These are phyloP conservation scores for Nannochloropsis salina DNA, from an alignment of 108 stramenopile species.

Conservation along the genomic window DNA sequence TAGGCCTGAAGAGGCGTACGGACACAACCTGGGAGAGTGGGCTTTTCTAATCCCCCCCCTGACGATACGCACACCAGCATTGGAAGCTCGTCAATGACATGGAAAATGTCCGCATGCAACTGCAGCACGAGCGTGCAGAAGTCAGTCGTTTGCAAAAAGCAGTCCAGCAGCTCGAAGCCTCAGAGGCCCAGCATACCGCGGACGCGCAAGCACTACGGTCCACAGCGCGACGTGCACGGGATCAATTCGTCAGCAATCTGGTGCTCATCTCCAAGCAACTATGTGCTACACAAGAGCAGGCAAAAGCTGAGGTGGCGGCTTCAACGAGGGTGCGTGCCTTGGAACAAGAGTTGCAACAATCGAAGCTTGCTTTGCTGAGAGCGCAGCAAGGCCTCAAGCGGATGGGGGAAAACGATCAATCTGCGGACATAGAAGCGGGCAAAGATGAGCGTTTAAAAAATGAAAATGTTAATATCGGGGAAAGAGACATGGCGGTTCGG, in stretches of 20 bases:
- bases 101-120: neutral
- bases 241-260: neutral
- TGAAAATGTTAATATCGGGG: neutral
- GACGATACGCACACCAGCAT: neutral
- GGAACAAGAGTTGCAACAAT: neutral
- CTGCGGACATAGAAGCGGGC: neutral
- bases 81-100: neutral
- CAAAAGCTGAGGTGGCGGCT: neutral
- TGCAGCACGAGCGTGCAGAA: neutral
- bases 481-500: neutral
- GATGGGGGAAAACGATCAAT: too few relatives aligned
- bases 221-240: neutral
- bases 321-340: neutral
- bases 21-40: too few relatives aligned
- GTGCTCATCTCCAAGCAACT: neutral
- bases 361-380: neutral
- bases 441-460: neutral
- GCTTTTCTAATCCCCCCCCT: too few relatives aligned
- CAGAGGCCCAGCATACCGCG: constrained; percentile 3
- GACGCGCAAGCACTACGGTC: neutral
- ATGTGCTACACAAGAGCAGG: neutral
- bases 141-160: neutral
- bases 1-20: neutral
- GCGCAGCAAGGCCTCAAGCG: neutral
- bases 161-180: neutral